A percentile compares a stretch with the other conserved stretches of the same genome.
Conservation (phyloP, 1,139 yeast species). For the Suhomyces anneliseae region DNA sequence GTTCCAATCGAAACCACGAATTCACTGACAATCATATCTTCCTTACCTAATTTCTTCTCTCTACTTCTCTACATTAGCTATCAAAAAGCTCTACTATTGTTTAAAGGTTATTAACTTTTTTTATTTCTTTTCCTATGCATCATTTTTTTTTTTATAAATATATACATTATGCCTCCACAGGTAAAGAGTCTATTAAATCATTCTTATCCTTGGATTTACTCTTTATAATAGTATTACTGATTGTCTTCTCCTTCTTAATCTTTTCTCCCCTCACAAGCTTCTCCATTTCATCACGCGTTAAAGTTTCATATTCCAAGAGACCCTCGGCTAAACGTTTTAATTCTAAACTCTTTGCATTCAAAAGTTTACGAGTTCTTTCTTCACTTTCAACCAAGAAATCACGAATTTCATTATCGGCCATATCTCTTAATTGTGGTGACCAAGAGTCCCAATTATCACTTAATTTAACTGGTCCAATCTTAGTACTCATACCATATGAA, state of each 20-base stretch:
- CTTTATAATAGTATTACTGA: slow-evolving; percentile 79
- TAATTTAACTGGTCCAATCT: slow-evolving; percentile 86
- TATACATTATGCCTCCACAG: slow-evolving; percentile 8
- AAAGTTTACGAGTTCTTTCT: slow-evolving; percentile 69
- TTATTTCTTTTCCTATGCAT: neutral
- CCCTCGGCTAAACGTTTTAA: slow-evolving; percentile 90
- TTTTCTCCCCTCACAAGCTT: slow-evolving; percentile 77
- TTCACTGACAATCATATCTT: too few species aligned
- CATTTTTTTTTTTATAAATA: neutral
- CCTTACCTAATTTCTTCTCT: too few species aligned
- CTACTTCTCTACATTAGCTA: too few species aligned
- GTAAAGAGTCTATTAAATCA: slow-evolving; percentile 7
- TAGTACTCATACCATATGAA: slow-evolving; percentile 93
- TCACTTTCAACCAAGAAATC: slow-evolving; percentile 73
- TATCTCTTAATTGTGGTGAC: slow-evolving; percentile 84
- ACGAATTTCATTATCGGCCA: slow-evolving; percentile 91
- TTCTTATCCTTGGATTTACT: slow-evolving; percentile 13
- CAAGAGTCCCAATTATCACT: slow-evolving; percentile 91
- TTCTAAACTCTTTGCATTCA: slow-evolving; percentile 64
- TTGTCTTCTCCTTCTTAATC: slow-evolving; percentile 62
- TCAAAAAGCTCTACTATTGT: neutral
- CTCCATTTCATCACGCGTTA: slow-evolving; percentile 89
- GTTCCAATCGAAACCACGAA: too few species aligned
- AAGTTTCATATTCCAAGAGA: slow-evolving; percentile 89
- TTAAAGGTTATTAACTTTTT: too few species aligned